These are phyloP conservation scores for Syzygium malaccense DNA, from an alignment of 441 rosid species.

Conservation along the genomic window DNA sequence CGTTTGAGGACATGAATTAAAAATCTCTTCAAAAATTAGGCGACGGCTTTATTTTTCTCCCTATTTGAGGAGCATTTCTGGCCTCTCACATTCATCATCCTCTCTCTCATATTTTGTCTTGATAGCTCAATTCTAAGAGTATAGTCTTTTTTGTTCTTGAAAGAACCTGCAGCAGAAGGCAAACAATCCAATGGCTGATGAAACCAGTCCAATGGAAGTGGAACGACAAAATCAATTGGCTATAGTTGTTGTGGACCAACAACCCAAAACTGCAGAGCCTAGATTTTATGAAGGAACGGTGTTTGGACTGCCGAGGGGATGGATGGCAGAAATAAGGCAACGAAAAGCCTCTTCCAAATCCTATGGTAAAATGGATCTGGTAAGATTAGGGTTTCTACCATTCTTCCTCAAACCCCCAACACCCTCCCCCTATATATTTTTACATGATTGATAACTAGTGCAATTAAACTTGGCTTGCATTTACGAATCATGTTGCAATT, in stretches of 20 bases:
- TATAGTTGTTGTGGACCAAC: background rate
- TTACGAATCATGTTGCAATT: background rate
- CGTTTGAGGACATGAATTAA: background rate
- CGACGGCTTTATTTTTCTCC: background rate
- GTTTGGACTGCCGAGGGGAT: background rate
- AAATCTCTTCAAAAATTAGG: no score
- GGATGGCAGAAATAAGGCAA: background rate
- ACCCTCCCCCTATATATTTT: background rate
- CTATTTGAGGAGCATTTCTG: background rate
- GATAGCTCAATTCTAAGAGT: background rate
- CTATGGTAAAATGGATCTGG: background rate
- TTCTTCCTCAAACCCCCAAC: background rate
- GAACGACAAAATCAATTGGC: background rate
- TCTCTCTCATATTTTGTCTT: background rate
- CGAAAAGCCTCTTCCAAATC: background rate
- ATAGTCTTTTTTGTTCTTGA: background rate
- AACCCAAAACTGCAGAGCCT: background rate
- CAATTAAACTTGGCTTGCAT: background rate
- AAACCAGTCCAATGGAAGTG: background rate
- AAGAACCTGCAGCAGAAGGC: background rate
- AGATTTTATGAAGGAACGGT: background rate
- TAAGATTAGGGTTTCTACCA: background rate
- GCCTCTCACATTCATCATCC: background rate
- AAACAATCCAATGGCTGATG: background rate
- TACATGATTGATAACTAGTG: background rate